Evolutionary conservation across 352 stramenopile genomes (phyloP).

Genomic region (Plasmopara viticola): DNA sequence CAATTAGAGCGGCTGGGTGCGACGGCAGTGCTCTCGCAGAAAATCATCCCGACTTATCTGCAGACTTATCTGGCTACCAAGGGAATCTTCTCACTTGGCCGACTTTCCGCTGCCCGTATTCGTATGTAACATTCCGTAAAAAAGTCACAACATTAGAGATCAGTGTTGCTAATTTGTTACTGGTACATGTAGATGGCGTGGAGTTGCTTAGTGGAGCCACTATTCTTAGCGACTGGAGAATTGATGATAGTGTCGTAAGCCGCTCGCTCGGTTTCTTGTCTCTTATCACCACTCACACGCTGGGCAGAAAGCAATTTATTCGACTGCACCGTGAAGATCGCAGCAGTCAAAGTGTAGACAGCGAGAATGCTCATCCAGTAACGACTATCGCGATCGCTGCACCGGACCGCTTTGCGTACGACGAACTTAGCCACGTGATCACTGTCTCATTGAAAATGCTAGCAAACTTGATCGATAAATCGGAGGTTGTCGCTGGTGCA

Average conservation of each 20-base stretch:
- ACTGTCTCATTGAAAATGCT: conserved; percentile 37
- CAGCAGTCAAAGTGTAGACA: not conserved
- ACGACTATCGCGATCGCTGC: conserved; percentile 36
- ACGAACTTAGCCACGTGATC: conserved; percentile 39
- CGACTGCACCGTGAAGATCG: conserved; percentile 18
- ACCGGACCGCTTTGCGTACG: conserved; percentile 32
- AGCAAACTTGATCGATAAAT: conserved; percentile 28
- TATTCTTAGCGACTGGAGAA: conserved; percentile 40
- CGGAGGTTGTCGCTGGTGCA: conserved; percentile 37
- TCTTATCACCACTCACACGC: conserved; percentile 25
- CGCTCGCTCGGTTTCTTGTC: conserved; percentile 37
- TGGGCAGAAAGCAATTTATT: conserved; percentile 34
- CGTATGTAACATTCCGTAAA: conserved; percentile 26
- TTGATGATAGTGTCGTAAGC: conserved; percentile 11
- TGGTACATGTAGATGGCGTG: conserved; percentile 25
- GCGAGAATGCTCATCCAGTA: conserved; percentile 18
- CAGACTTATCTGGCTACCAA: conserved; percentile 32
- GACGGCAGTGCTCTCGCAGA: conserved; percentile 45
- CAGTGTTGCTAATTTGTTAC: conserved; percentile 1
- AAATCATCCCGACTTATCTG: conserved; percentile 44
- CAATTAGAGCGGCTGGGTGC: conserved; percentile 26
- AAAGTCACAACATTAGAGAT: conserved; percentile 1
- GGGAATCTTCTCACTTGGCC: conserved; percentile 42
- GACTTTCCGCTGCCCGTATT: conserved; percentile 42
- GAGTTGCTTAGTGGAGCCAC: conserved; percentile 44